phyloP scores from a whole-genome alignment of 495 filamentous ascomycete species.

The Neurospora sp. region DNA sequence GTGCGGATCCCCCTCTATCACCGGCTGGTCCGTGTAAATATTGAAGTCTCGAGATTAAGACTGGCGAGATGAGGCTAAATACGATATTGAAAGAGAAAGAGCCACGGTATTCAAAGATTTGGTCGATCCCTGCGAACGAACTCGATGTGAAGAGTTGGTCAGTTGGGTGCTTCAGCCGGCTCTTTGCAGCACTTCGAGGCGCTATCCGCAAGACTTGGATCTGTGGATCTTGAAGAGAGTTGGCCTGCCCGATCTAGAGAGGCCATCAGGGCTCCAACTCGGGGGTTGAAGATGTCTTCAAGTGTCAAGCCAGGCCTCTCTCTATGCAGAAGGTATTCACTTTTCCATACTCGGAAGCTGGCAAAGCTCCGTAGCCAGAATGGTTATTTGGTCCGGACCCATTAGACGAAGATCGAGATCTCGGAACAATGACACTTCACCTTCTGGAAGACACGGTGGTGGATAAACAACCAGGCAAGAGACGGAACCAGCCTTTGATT shows the following conservation, averaged over 20 bases:
- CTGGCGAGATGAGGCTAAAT: constrained; percentile 28
- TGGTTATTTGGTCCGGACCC: neutral
- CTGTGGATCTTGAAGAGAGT: neutral
- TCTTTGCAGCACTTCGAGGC: neutral
- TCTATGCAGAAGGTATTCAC: no score
- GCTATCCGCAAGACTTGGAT: neutral
- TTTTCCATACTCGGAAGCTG: neutral
- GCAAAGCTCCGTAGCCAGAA: neutral
- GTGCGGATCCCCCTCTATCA: neutral
- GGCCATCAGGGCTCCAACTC: no score
- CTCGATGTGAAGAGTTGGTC: neutral
- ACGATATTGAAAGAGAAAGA: constrained; percentile 3
- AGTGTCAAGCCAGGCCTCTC: no score
- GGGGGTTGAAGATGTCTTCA: no score
- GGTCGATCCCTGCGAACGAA: neutral
- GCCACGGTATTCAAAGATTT: neutral
- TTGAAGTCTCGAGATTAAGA: neutral
- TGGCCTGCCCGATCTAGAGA: neutral
- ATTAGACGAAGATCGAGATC: neutral
- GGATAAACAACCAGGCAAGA: neutral
- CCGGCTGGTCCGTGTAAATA: neutral
- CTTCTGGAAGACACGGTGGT: neutral
- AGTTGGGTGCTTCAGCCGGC: neutral
- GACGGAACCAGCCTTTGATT: no score
- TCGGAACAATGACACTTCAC: neutral